Percentiles rank a stretch among this genome's conserved stretches.
Evolutionary conservation across 1,284 basidiomycete species (phyloP).

Genomic region (Cryptococcus sp.): DNA sequence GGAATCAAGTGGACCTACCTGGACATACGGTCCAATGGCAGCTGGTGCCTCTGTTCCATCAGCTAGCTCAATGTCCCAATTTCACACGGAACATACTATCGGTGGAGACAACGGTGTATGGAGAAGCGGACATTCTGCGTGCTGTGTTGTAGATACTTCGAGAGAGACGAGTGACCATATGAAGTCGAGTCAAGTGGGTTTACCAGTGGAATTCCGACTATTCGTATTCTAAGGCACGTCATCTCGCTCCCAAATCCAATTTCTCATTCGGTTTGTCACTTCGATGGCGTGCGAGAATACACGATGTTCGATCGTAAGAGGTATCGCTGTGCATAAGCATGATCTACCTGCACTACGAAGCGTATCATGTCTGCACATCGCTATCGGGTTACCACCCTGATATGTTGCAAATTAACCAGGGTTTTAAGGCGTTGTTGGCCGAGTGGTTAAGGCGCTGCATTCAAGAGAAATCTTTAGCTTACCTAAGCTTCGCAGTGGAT

Average conservation of each 20-base stretch:
- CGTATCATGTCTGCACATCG: too few species aligned
- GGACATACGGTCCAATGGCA: slow-evolving; percentile 83
- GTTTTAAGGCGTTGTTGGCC: slow-evolving; percentile 11
- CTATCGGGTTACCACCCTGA: too few species aligned
- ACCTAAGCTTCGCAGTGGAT: slow-evolving; percentile 11
- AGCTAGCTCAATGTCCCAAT: neutral
- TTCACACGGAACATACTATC: slow-evolving; percentile 30
- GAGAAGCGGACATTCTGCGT: slow-evolving; percentile 16
- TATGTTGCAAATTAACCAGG: too few species aligned
- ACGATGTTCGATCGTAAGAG: too few species aligned
- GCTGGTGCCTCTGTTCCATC: slow-evolving; percentile 64
- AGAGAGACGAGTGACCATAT: neutral
- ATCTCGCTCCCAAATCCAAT: too few species aligned
- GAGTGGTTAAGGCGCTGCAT: slow-evolving; percentile 26
- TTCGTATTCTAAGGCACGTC: too few species aligned
- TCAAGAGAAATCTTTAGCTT: slow-evolving; percentile 12
- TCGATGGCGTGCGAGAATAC: too few species aligned
- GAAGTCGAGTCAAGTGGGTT: too few species aligned
- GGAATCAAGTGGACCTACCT: slow-evolving; percentile 22
- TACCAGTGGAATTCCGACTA: too few species aligned
- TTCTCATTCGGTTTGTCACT: too few species aligned
- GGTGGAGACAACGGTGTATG: slow-evolving; percentile 47
- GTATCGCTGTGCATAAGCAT: too few species aligned
- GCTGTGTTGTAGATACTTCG: slow-evolving; percentile 16
- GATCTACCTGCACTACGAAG: too few species aligned